phyloP scores from a whole-genome alignment of 169 alveolate genomes.

The Besnoitia besnoiti region DNA sequence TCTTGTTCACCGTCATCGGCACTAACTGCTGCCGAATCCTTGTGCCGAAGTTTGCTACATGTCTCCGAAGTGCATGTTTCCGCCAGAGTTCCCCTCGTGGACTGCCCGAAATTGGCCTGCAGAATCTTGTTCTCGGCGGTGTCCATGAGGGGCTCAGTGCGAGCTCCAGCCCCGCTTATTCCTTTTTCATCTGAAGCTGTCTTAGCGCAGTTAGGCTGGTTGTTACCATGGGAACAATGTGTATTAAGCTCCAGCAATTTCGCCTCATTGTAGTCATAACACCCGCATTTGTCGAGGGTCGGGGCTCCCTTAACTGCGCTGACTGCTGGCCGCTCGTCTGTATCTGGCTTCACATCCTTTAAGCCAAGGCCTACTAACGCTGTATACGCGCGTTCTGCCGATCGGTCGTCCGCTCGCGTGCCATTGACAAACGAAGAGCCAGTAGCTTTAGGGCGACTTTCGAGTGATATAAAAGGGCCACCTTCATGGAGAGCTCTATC shows the following conservation, averaged over 20 bases:
- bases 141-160: neutral
- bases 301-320: neutral
- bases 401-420: no score
- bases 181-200: neutral
- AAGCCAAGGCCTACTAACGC: no score
- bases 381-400: no score
- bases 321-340: neutral
- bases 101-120: neutral
- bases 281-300: neutral
- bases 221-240: neutral
- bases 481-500: neutral
- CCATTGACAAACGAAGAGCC: no score
- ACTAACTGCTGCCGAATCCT: neutral
- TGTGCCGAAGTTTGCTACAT: neutral
- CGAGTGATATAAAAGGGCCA: no score
- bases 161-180: neutral
- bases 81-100: neutral
- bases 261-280: neutral
- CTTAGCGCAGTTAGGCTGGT: neutral
- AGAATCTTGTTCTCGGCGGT: neutral
- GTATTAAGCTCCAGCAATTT: neutral
- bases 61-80: neutral
- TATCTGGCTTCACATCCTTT: neutral
- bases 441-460: no score
- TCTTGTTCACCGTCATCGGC: neutral